Evolutionary conservation across 78 protist species (phyloP), one percentile per base, ranked within the genome.

Genomic region (Bigelowiella natans): DNA sequence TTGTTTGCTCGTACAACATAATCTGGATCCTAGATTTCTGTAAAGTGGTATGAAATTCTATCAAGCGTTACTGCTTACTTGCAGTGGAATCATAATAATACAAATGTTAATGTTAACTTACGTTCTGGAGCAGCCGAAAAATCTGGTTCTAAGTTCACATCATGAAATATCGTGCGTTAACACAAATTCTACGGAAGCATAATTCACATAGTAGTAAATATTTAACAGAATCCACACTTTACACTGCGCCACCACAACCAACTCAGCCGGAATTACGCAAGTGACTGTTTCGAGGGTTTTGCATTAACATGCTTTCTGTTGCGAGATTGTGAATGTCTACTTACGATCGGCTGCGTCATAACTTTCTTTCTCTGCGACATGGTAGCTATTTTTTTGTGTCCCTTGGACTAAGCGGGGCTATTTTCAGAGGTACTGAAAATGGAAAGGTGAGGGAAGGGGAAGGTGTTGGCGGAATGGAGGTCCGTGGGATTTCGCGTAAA

Each of bases 11-110:
- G 51, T 83, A 96, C 30, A 95, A 88, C 96, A 94, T 94, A 2
- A 95, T 73, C 89, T 96, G 96, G 3, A 96, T 93, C 73, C 90
- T 63, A 38, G 97, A 73, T 91, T 95, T 96, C 94, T 94, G 89
- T 85, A 26, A 30, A 31, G 1, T 36, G 86, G 36, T 29, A 38
- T 31, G 26, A 1, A 39, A 1, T 2, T 3, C 86, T 1, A 85
- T 0, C 1, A 26, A 28, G 28, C 0, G 0, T 31, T 1, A 18
- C 26, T 37, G 0, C 36, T 28, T 11, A 2, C 0, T 0, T 18
- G n/a, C 11, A 29, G 1, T 0, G 31, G 29, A 31, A 26, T 0
- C 0, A 1, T 0, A 0, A 1, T 1, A 2, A 0, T 2, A 39
- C 83, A 37, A 82, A 28, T 31, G 88, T 1, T 34, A 31, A 1